A percentile compares a stretch with the other conserved stretches of the same genome.
These are phyloP conservation scores for Pythium chondricola DNA, from an alignment of 352 stramenopile species.

Conservation along the genomic window DNA sequence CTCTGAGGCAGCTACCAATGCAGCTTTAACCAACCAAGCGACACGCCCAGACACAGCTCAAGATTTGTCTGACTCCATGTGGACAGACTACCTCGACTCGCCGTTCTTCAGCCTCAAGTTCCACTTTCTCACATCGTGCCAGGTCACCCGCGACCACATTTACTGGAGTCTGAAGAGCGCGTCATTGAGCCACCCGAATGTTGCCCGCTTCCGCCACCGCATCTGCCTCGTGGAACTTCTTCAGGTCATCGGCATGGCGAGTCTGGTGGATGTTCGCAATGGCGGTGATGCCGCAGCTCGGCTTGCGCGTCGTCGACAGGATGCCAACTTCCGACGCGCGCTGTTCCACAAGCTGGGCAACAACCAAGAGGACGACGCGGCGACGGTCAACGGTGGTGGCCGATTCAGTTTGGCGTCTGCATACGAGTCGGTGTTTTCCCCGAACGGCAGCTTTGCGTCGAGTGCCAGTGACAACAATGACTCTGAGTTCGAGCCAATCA, in stretches of 20 bases:
- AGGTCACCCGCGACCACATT: constrained; percentile 68
- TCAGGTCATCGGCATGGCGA: constrained; percentile 53
- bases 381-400: constrained; percentile 10
- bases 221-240: constrained; percentile 54
- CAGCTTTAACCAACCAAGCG: not conserved
- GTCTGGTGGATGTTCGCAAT: constrained; percentile 28
- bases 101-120: constrained; percentile 57
- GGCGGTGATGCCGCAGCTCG: not conserved
- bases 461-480: constrained; percentile 28
- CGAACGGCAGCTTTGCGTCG: constrained; percentile 22
- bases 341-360: constrained; percentile 19
- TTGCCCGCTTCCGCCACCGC: constrained; percentile 55
- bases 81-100: constrained; percentile 67
- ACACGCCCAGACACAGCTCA: not conserved
- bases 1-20: constrained; percentile 19
- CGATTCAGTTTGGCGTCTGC: constrained; percentile 27
- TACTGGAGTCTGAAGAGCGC: constrained; percentile 65
- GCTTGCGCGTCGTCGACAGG: constrained; percentile 7
- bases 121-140: constrained; percentile 65
- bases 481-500: no score
- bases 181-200: constrained; percentile 52
- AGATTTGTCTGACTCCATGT: constrained; percentile 21
- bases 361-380: constrained; percentile 2
- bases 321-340: constrained; percentile 31
- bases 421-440: constrained; percentile 37